Conservation (phyloP, 139 green algal genomes). For the Diplosphaera chodatii region DNA sequence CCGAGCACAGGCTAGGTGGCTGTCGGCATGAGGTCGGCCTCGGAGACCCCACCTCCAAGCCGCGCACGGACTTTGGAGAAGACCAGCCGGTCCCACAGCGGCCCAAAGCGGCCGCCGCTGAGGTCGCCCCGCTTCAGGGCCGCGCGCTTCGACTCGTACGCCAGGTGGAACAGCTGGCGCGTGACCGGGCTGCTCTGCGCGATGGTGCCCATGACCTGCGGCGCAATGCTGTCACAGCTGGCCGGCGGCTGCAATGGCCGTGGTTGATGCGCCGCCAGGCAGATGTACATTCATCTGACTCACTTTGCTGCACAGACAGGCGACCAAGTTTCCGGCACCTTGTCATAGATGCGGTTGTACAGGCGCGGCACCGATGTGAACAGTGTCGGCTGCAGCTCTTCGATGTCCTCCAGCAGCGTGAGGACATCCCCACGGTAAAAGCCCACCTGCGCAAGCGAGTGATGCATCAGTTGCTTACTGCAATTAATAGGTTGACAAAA, state of each 20-base stretch:
- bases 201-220: neutral
- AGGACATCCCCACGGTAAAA: slow-evolving; percentile 87
- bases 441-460: no score
- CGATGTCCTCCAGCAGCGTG: slow-evolving; percentile 77
- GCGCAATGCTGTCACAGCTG: no score
- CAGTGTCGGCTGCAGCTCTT: slow-evolving; percentile 61
- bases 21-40: no score
- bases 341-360: slow-evolving; percentile 97
- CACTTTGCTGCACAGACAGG: no score
- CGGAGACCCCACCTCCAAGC: slow-evolving; percentile 64
- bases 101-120: slow-evolving; percentile 56
- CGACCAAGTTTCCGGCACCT: neutral
- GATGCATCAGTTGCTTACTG: no score
- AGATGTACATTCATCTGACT: no score
- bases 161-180: slow-evolving; percentile 65
- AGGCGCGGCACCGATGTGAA: slow-evolving; percentile 89
- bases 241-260: neutral
- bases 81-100: slow-evolving; percentile 87
- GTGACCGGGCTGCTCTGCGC: slow-evolving; percentile 42
- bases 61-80: slow-evolving; percentile 88
- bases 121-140: slow-evolving; percentile 51
- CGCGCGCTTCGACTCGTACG: slow-evolving; percentile 68
- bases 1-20: no score
- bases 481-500: no score
- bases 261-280: no score